Base-by-base conservation (phyloP, 2,329 filamentous ascomycete species). In the Verticillium longisporum region DNA sequence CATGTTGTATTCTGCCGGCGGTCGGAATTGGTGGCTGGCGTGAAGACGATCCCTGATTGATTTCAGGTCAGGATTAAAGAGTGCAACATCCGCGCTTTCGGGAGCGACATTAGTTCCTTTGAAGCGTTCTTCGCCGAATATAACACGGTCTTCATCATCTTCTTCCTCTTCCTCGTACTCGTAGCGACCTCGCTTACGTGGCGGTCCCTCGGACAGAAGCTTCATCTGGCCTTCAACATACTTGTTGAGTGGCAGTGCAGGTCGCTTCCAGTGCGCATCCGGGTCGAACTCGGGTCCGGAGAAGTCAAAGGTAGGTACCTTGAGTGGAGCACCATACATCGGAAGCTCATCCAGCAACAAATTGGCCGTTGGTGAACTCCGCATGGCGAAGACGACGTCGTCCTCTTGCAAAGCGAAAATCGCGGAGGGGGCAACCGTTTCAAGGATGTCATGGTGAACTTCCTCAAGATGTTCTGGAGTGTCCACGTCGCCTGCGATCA, bases 1-100 rank as follows among this genome's bases (percentile, higher is more conserved):
- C 93, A 98, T 98, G 0, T 86, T 84, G 71, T 92, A 88, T 72
- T 98, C 94, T 0, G 91, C 92, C 0, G 95, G 95, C 15, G 95
- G 95, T 60, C 93, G 84, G 79, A 99, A 98, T 64, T 94, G 91
- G 73, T 97, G 93, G 9, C 91, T 90, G 10, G 92, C 91, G 71
- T 97, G 92, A 5, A 99, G 84, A 15, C 95, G 85, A 71, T 98
- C 94, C 61, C 94, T 86, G 50, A 97, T 92, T 60, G 88, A 84
- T 73, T 94, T 96, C 77, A 96, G 94, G 63, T 96, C 91, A 0
- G 91, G 87, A 64, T 91, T 87, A 75, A 99, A 99, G 0, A 99
- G 78, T 1, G 94, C 93, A 61, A 97, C 91, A 62, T 91, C 85
- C 1, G 82, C 85, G 65, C 89, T 88, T 65, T 90, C 85, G 0